Evolutionary conservation across 495 filamentous ascomycete species (phyloP), one percentile per base, ranked within the genome.

Genomic region (Cercophora newfieldiana): DNA sequence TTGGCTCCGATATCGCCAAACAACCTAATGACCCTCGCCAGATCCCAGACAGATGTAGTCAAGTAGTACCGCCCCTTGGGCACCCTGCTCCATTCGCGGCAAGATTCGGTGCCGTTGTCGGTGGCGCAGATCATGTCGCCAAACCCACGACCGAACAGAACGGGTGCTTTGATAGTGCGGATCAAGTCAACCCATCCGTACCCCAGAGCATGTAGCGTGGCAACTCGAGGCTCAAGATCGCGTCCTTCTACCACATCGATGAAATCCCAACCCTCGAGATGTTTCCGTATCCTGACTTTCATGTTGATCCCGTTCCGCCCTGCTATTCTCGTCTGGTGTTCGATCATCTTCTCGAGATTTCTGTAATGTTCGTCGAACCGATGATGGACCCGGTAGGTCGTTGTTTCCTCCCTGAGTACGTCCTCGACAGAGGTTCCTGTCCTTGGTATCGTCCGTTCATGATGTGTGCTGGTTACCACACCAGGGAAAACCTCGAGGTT

Each of bases 161-260:
- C 74, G 4, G 77, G 59, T 24, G 78, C 76, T 28, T 59, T 64
- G 59, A 79, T 75, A 7, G 72, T 64, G 19, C 74, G 57, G 1
- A 68, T 69, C 19, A 79, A 74, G 53, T 78, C 74, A 30, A 78
- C 69, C 79, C 79, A 81, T 0, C 74, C 72, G 25, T 58, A 63
- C 12, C 74, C 75, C 22, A 58, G 64, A 4, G 69, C 16, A 19
- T 62, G 29, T 75, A 65, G 7, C 68, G 75, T 62, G 21, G 59
- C 26, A 3, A 31, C 59, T 12, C 30, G 7, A 8, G 44, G 59
- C 37, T 21, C 19, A 12, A 62, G 14, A 63, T 75, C 69, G 4
- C 70, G 53, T 24, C 67, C 66, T 0, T 59, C 63, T 3, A 66
- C 69, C 8, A 79, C 33, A 48, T 80, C 75, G 22, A 59, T 66